A percentile compares a stretch with the other conserved stretches of the same genome.
These are phyloP conservation scores for Chimonanthus praecox DNA, from an alignment of 164 flowering plant genomes.

Conservation along the genomic window DNA sequence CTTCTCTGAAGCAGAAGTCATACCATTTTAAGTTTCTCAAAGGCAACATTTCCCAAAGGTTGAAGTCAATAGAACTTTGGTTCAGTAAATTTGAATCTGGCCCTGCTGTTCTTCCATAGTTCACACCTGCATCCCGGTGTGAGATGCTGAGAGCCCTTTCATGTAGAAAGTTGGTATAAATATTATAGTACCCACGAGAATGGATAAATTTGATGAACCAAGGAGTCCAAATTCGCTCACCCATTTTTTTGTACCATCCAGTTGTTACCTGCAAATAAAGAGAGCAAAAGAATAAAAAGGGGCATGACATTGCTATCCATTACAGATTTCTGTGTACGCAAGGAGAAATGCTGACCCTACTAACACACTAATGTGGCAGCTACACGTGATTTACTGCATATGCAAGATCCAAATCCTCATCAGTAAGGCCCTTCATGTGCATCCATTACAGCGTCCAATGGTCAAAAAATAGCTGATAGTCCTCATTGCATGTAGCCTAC, in stretches of 20 bases:
- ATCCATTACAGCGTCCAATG: background rate
- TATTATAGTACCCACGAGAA: conserved; percentile 75
- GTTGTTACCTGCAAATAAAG: conserved; percentile 61
- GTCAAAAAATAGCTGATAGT: too few species aligned
- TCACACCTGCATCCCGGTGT: conserved; percentile 92
- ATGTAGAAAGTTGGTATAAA: conserved; percentile 68
- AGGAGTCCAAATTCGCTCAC: conserved; percentile 97
- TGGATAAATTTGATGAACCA: conserved; percentile 97
- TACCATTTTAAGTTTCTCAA: conserved; percentile 71
- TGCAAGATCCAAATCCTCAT: background rate
- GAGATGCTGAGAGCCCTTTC: conserved; percentile 86
- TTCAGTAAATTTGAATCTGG: conserved; percentile 82
- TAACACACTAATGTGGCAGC: background rate
- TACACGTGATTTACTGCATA: background rate
- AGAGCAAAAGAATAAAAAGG: background rate
- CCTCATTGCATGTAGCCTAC: too few species aligned
- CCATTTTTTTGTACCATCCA: conserved; percentile 94
- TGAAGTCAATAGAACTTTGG: conserved; percentile 40
- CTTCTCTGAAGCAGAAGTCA: conserved; percentile 88
- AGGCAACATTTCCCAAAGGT: conserved; percentile 47
- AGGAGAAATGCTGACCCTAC: too few species aligned
- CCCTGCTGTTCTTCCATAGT: conserved; percentile 89
- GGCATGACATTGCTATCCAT: background rate
- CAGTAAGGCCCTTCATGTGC: background rate
- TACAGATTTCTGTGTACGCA: background rate